These are phyloP conservation scores for Fusarium tuaranense DNA, from an alignment of 2,329 filamentous ascomycete genomes.

Conservation along the genomic window DNA sequence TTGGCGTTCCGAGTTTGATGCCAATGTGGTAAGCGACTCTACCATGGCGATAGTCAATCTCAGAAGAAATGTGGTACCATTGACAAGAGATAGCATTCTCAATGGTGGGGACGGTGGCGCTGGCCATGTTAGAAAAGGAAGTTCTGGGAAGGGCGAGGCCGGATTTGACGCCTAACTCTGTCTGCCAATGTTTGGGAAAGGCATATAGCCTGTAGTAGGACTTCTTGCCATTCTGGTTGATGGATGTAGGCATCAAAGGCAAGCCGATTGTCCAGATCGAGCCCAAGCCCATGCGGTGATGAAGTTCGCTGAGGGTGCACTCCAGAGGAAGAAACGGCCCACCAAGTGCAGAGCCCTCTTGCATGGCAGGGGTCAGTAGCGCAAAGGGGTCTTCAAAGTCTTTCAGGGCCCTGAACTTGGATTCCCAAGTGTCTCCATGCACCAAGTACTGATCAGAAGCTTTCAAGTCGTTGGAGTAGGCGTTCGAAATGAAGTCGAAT, in stretches of 20 bases:
- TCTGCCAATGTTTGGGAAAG: not conserved
- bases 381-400: not conserved
- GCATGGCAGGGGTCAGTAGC: constrained; percentile 4
- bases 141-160: too few relatives aligned
- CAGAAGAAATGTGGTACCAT: not conserved
- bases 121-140: too few relatives aligned
- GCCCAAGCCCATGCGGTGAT: not conserved
- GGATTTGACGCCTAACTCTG: too few relatives aligned
- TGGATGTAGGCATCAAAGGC: not conserved
- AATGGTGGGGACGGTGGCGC: too few relatives aligned
- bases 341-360: not conserved
- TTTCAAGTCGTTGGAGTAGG: not conserved
- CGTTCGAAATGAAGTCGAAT: not conserved
- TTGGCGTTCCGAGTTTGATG: not conserved
- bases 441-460: not conserved
- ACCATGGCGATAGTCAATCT: not conserved
- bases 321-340: not conserved
- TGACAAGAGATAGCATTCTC: too few relatives aligned
- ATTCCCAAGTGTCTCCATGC: not conserved
- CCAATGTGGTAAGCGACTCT: not conserved
- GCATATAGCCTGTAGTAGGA: not conserved
- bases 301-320: not conserved
- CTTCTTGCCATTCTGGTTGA: not conserved
- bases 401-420: not conserved
- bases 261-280: not conserved